phyloP scores from a whole-genome alignment of 768 basidiomycete species.

The Pleurotus djamor region DNA sequence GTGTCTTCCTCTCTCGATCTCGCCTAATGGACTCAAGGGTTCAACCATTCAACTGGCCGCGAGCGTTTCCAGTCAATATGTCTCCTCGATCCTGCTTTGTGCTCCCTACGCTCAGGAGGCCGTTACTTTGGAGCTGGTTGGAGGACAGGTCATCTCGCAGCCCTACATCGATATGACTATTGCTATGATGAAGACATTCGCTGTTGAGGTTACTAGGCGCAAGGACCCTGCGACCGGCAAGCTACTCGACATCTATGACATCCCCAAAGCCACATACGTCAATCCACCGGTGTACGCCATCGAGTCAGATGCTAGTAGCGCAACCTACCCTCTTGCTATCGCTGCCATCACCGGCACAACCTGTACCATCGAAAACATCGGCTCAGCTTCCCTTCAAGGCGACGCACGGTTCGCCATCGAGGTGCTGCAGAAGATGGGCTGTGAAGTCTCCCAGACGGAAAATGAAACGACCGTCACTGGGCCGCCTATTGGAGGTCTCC shows the following conservation, averaged over 20 bases:
- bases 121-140: constrained; percentile 87
- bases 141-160: constrained; percentile 96
- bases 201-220: constrained; percentile 71
- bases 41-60: constrained; percentile 86
- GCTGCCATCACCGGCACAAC: constrained; percentile 97
- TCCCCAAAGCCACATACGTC: constrained; percentile 75
- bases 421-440: constrained; percentile 95
- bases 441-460: constrained; percentile 82
- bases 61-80: constrained; percentile 96
- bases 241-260: constrained; percentile 77
- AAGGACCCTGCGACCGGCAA: constrained; percentile 57
- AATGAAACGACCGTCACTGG: constrained; percentile 92
- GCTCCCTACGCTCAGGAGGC: constrained; percentile 88
- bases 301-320: constrained; percentile 93
- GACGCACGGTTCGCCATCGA: constrained; percentile 94
- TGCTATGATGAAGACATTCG: constrained; percentile 95
- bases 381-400: constrained; percentile 89
- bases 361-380: constrained; percentile 93
- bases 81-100: constrained; percentile 94
- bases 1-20: constrained; percentile 86
- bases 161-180: constrained; percentile 99
- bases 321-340: constrained; percentile 95
- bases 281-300: constrained; percentile 86
- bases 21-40: constrained; percentile 80
- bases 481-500: constrained; percentile 77